Base-by-base conservation (phyloP, 1,284 basidiomycete genomes). In the Ganoderma resinaceum region DNA sequence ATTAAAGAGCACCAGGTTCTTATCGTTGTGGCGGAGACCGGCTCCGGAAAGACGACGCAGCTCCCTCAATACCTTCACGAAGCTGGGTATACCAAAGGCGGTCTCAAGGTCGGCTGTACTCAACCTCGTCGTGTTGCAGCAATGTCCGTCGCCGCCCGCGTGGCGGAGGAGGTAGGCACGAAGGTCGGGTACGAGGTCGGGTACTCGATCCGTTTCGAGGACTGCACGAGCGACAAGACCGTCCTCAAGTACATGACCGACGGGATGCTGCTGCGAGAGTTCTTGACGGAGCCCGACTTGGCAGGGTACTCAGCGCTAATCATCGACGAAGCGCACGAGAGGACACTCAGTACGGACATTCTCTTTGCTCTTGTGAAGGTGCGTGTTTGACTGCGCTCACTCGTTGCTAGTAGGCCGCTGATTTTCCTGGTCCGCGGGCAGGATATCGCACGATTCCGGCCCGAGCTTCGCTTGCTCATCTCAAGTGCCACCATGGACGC, bases 231-330 rank as follows among this genome's bases (percentile, higher is more conserved):
- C 81, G 96, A 97, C 85, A 99, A 96, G 85, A 98, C 97, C 2
- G 92, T 96, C 43, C 85, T 99, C 77, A 98, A 99, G 82, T 98
- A 97, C 81, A 97, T 98, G 97, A 98, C 96, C 59, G 97, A 98
- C 78, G 97, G 97, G 59, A 98, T 98, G 96, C 85, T 98, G n/a
- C 82, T 98, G 59, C 89, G 97, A 77, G 96, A 98, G 81, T 98
- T 98, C 80, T 82, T 99, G 77, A 98, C 96, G 11, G 97, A 98
- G 79, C 96, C 96, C 0, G 95, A 97, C 83, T 81, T 99, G 68
- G 96, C 95, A 11, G 93, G 94, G 0, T 99, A 98, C 79, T 92
- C 95, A 49, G 95, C 92, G 23, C 83, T 98, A 74, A 96, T 99
- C 76, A 98, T 98, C 75, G 97, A 99, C 79, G 97, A 98, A 80